phyloP scores from a whole-genome alignment of 345 rosid species.

The Hypericum androsaemum region DNA sequence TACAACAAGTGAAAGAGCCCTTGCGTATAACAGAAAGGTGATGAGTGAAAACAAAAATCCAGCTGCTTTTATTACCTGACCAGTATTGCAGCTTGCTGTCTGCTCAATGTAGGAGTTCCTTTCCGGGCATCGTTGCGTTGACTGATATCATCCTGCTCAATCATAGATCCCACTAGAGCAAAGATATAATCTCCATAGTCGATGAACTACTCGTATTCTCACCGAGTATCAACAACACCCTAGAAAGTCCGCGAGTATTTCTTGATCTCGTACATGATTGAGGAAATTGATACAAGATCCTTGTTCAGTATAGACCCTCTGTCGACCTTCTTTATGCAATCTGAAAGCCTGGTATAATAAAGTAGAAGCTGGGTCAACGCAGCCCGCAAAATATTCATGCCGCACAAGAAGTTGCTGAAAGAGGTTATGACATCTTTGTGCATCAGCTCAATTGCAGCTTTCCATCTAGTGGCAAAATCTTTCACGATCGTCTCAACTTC shows the following conservation, averaged over 20 bases:
- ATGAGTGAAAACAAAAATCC: too few relatives aligned
- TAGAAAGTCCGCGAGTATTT: slow-evolving; percentile 88
- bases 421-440: slow-evolving; percentile 96
- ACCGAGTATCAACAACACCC: neutral
- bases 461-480: slow-evolving; percentile 89
- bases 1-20: too few relatives aligned
- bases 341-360: slow-evolving; percentile 84
- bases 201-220: too few relatives aligned
- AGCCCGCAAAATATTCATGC: slow-evolving; percentile 94
- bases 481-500: slow-evolving; percentile 84
- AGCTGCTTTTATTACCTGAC: too few relatives aligned
- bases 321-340: slow-evolving; percentile 61
- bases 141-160: too few relatives aligned
- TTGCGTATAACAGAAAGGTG: too few relatives aligned
- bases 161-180: too few relatives aligned
- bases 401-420: slow-evolving; percentile 93
- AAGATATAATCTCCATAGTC: too few relatives aligned
- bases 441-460: slow-evolving; percentile 88
- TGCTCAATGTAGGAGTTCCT: too few relatives aligned
- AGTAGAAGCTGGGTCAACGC: slow-evolving; percentile 91
- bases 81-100: too few relatives aligned
- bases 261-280: slow-evolving; percentile 94
- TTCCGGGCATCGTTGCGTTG: too few relatives aligned
- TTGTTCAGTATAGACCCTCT: slow-evolving; percentile 84
- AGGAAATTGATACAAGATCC: slow-evolving; percentile 81